These are phyloP conservation scores for Pseudohyphozyma bogoriensis DNA, from an alignment of 768 basidiomycete species.

Conservation along the genomic window DNA sequence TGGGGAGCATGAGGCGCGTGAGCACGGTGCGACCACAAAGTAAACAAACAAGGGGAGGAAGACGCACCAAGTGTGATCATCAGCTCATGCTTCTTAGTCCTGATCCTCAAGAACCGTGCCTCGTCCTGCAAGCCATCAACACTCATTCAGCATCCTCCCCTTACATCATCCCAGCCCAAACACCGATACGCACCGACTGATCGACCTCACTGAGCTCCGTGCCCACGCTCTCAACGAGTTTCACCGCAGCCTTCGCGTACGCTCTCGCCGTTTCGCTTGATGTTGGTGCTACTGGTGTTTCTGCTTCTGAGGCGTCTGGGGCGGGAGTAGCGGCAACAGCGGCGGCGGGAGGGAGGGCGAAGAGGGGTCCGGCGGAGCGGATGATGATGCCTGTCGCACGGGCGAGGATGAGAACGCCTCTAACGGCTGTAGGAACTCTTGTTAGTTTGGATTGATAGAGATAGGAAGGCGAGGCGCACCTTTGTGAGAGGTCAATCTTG, in stretches of 20 bases:
- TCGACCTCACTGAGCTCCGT: constrained; percentile 35
- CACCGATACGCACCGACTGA: constrained; percentile 31
- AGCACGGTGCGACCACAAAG: neutral
- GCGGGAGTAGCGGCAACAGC: neutral
- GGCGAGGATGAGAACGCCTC: constrained; percentile 39
- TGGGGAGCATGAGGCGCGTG: constrained; percentile 7
- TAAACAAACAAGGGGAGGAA: too few species aligned
- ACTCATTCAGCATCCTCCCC: too few species aligned
- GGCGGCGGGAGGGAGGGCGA: constrained; percentile 12
- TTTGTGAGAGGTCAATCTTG: constrained; percentile 36
- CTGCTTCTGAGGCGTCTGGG: neutral
- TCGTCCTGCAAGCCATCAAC: constrained; percentile 36
- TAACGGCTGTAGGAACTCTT: constrained; percentile 31
- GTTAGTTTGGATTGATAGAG: neutral
- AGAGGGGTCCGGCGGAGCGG: constrained; percentile 24
- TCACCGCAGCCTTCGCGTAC: constrained; percentile 22
- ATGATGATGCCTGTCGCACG: constrained; percentile 28
- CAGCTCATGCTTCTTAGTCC: constrained; percentile 41
- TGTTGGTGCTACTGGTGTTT: neutral
- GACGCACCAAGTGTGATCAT: constrained; percentile 42
- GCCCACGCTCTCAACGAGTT: constrained; percentile 32
- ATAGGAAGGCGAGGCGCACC: neutral
- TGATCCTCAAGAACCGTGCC: constrained; percentile 39
- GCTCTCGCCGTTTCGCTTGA: neutral
- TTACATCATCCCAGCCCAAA: neutral